Percentiles rank a stretch among this genome's conserved stretches.
Conservation (phyloP, 139 green algal species). For the Chloropicon primus region DNA sequence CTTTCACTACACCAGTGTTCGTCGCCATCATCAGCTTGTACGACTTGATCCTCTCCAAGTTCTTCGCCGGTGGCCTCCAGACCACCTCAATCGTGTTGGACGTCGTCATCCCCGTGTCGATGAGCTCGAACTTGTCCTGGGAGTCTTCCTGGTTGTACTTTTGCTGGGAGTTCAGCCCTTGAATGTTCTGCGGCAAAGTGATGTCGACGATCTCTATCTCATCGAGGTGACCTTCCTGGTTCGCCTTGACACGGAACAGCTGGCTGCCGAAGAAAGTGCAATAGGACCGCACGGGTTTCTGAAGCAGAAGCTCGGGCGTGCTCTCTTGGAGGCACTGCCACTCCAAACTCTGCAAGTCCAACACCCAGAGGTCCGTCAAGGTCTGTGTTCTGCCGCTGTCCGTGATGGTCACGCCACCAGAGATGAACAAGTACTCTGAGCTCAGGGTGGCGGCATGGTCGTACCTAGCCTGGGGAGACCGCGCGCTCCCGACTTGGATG, state of each 20-base stretch:
- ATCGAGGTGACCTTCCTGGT: conserved; percentile 7
- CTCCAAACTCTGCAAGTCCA: background rate
- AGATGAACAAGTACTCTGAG: conserved; percentile 4
- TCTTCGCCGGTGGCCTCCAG: conserved; percentile 64
- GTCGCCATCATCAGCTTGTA: conserved; percentile 69
- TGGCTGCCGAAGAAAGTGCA: background rate
- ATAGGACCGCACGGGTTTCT: conserved; percentile 3
- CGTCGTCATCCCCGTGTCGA: background rate
- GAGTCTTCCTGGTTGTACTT: conserved; percentile 5
- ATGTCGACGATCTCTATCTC: conserved; percentile 11
- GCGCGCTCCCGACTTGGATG: background rate
- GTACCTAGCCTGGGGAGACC: background rate
- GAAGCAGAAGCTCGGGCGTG: background rate
- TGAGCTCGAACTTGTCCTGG: conserved; percentile 6
- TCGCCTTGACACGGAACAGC: conserved; percentile 6
- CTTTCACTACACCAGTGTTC: conserved; percentile 55
- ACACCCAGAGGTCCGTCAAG: conserved; percentile 4
- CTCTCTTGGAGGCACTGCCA: conserved; percentile 3
- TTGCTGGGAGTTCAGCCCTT: background rate
- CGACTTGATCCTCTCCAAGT: conserved; percentile 34
- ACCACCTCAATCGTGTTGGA: conserved; percentile 34
- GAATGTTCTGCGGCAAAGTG: conserved; percentile 3
- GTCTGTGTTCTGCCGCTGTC: background rate
- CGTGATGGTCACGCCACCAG: background rate
- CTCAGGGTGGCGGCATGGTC: conserved; percentile 1